Conservation (phyloP, 345 rosid species). For the Eucalyptus marginata region DNA sequence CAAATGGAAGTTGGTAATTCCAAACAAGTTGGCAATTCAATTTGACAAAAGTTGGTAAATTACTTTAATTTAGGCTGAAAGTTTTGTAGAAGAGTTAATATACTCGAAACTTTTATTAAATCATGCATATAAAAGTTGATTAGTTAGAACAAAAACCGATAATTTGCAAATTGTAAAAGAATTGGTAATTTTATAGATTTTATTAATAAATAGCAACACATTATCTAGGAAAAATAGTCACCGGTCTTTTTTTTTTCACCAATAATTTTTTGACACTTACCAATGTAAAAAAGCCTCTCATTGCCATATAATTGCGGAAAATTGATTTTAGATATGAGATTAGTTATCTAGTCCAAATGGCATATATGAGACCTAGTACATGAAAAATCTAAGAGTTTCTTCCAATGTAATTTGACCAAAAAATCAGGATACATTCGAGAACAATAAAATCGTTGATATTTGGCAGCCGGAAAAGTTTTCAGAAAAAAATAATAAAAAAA, state of each 20-base stretch:
- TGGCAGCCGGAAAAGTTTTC: no score
- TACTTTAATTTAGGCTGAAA: background rate
- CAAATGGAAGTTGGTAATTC: background rate
- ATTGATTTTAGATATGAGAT: no score
- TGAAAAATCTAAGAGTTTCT: no score
- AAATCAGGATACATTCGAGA: no score
- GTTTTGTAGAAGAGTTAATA: background rate
- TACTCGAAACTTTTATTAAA: background rate
- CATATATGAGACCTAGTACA: no score
- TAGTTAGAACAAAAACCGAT: background rate
- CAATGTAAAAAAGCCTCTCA: background rate
- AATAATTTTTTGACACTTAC: background rate
- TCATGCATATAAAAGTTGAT: no score
- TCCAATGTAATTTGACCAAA: no score
- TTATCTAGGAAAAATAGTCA: background rate
- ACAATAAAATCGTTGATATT: no score
- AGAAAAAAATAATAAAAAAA: no score
- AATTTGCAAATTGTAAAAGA: background rate
- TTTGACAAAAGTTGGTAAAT: background rate
- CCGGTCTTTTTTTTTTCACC: background rate
- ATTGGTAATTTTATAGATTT: background rate
- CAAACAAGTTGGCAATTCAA: constrained; percentile 55
- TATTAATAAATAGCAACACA: background rate
- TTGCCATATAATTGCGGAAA: background rate
- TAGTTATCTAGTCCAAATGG: no score